Percentiles rank a stretch among this genome's conserved stretches.
Evolutionary conservation across 2,329 filamentous ascomycete species (phyloP).

Genomic region (Beauveria caledonica): DNA sequence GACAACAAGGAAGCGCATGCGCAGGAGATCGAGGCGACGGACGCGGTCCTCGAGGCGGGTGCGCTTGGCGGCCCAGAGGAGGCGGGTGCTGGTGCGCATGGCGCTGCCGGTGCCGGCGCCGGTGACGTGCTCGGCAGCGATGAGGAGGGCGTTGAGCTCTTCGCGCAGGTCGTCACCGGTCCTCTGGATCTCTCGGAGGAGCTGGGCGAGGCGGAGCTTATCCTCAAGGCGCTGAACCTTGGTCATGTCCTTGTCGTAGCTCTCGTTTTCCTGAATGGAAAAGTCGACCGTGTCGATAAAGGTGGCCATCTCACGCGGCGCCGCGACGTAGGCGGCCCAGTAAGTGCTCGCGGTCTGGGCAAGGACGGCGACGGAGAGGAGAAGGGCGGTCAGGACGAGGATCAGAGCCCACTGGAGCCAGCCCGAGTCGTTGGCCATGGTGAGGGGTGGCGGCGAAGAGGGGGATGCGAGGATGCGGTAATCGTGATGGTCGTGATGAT

Average conservation of each 20-base stretch:
- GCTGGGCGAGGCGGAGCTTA: slow-evolving; percentile 48
- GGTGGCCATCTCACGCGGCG: slow-evolving; percentile 48
- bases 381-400: slow-evolving; percentile 49
- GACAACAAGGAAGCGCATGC: slow-evolving; percentile 57
- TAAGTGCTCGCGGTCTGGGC: slow-evolving; percentile 44
- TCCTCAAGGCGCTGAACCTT: slow-evolving; percentile 52
- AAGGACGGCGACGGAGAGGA: slow-evolving; percentile 46
- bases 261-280: slow-evolving; percentile 56
- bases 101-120: slow-evolving; percentile 34
- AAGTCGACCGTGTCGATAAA: slow-evolving; percentile 54
- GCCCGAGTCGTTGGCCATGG: slow-evolving; percentile 41
- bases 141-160: slow-evolving; percentile 45
- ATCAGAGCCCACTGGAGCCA: slow-evolving; percentile 49
- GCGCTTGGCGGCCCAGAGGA: slow-evolving; percentile 52
- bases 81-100: slow-evolving; percentile 40
- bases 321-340: slow-evolving; percentile 46
- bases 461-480: background rate
- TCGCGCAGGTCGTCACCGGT: slow-evolving; percentile 53
- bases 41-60: slow-evolving; percentile 48
- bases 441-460: slow-evolving; percentile 12
- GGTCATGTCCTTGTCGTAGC: slow-evolving; percentile 51
- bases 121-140: slow-evolving; percentile 34
- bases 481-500: background rate
- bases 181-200: slow-evolving; percentile 55
- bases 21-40: slow-evolving; percentile 49